Conservation (phyloP, 768 basidiomycete species). For the Lentinula lateritia region DNA sequence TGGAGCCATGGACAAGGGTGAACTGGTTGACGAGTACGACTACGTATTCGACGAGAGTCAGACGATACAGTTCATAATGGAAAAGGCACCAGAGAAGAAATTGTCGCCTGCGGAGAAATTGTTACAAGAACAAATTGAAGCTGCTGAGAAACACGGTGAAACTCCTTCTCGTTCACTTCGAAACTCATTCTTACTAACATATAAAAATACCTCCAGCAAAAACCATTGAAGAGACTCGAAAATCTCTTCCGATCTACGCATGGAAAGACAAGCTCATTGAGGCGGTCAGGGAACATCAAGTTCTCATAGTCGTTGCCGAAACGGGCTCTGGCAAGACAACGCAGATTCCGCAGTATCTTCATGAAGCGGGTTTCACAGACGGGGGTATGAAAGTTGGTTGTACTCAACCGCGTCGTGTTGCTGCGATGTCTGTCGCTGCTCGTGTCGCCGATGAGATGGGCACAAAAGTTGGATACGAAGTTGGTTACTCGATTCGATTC, state of each 20-base stretch:
- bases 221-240: slow-evolving; percentile 89
- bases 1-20: slow-evolving; percentile 86
- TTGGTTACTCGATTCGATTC: slow-evolving; percentile 99
- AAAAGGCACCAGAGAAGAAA: slow-evolving; percentile 58
- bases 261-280: slow-evolving; percentile 86
- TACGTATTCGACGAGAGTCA: slow-evolving; percentile 99
- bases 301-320: slow-evolving; percentile 96
- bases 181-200: not conserved
- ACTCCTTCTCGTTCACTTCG: not conserved
- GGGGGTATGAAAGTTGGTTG: slow-evolving; percentile 89
- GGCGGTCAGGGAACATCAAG: slow-evolving; percentile 87
- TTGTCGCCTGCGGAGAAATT: slow-evolving; percentile 84
- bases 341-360: slow-evolving; percentile 95
- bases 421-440: slow-evolving; percentile 98
- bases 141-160: slow-evolving; percentile 85
- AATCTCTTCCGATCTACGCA: slow-evolving; percentile 86
- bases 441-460: slow-evolving; percentile 99
- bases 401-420: slow-evolving; percentile 97
- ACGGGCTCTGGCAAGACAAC: slow-evolving; percentile 99
- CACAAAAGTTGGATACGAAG: slow-evolving; percentile 93
- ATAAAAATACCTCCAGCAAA: slow-evolving; percentile 46
- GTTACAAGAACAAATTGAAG: slow-evolving; percentile 83
- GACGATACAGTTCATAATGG: slow-evolving; percentile 94
- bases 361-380: slow-evolving; percentile 93
- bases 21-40: slow-evolving; percentile 82